These are phyloP conservation scores for Teunomyces kruisii DNA, from an alignment of 805 yeast genomes.

Conservation along the genomic window DNA sequence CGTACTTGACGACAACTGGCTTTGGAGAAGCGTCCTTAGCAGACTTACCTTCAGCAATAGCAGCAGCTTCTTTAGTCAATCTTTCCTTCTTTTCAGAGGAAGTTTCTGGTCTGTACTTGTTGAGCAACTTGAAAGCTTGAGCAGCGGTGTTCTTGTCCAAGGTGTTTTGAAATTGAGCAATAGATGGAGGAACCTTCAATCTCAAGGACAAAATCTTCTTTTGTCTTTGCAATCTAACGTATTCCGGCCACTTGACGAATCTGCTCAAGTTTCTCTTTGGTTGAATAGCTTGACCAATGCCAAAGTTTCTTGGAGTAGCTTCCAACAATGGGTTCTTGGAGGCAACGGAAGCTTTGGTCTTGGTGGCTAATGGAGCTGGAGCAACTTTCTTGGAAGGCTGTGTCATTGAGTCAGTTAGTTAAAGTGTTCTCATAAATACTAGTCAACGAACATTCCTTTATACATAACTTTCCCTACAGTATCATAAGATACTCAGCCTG, in stretches of 20 bases:
- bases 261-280: constrained; percentile 95
- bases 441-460: constrained; percentile 15
- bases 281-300: constrained; percentile 95
- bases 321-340: constrained; percentile 38
- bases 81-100: constrained; percentile 98
- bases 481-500: constrained; percentile 25
- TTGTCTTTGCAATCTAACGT: constrained; percentile 98
- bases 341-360: constrained; percentile 27
- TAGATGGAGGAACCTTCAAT: constrained; percentile 98
- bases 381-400: constrained; percentile 42
- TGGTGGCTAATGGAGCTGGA: constrained; percentile 46
- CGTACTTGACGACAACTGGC: constrained; percentile 96
- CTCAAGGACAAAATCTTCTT: constrained; percentile 93
- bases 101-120: constrained; percentile 99
- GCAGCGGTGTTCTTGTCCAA: constrained; percentile 99
- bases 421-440: constrained; percentile 13
- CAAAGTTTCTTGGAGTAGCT: constrained; percentile 88
- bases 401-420: constrained; percentile 18
- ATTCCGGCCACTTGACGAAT: constrained; percentile 99
- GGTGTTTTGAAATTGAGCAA: constrained; percentile 93
- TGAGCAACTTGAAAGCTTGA: constrained; percentile 93
- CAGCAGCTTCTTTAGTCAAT: constrained; percentile 98
- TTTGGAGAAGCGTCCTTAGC: constrained; percentile 95
- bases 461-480: constrained; percentile 21
- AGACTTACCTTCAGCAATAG: constrained; percentile 96